Evolutionary conservation across 2,329 filamentous ascomycete genomes (phyloP), one percentile per base, ranked within the genome.

Genomic region (Emydomyces testavorans): DNA sequence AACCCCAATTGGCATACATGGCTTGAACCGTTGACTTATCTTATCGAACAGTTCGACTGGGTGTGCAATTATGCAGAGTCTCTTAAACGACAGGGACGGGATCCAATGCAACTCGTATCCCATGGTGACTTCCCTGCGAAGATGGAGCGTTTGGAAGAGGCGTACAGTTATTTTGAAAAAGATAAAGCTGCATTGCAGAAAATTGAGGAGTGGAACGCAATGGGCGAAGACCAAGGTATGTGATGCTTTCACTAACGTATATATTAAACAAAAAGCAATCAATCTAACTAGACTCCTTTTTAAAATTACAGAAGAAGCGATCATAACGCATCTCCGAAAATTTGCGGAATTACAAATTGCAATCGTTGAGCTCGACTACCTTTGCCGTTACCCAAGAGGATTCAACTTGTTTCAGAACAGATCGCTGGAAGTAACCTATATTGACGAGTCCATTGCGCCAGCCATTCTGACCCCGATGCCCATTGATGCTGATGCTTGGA

Each of bases 11-110:
- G 15, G 21, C 7, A 40, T 20, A 40, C 26, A 36, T 47, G 45
- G 45, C 35, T 47, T 18, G 24, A 39, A 10, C 28, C 35, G 16
- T 34, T 47, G 26, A 24, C 28, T 1, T 39, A 34, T 35, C 35
- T 47, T 10, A 39, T 47, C 13, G 45, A 47, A 20, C 45, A 47
- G 26, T 47, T 28, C 11, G 37, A 39, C 36, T 47, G 45, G 45
- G 45, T 39, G 6, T 47, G 26, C 15, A 28, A 47, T 6, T 34
- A 24, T 4, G 18, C 36, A 6, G 26, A 32, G 8, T 2, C 7
- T 13, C 20, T 39, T 15, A 11, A 31, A n/a, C 5, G 11, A 10
- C 16, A 47, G 26, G 45, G 36, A 11, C 35, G 18, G 6, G 28
- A 40, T 20, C 3, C 45, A 13, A 18, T 20, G 16, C 15, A 40